phyloP scores from a whole-genome alignment of 2,329 filamentous ascomycete genomes.

The Gnomoniopsis sp. region DNA sequence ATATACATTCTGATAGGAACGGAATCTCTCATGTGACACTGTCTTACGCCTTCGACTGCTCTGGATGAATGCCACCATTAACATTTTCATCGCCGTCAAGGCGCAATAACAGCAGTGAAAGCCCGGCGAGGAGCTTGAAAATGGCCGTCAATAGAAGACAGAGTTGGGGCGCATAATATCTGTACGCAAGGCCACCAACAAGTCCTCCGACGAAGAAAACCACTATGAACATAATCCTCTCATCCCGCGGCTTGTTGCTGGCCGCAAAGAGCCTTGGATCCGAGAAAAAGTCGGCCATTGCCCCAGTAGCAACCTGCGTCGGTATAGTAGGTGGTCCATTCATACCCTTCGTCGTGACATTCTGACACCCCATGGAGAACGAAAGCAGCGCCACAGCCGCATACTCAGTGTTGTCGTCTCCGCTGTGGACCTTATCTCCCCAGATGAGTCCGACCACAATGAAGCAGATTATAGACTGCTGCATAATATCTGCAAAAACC shows the following conservation, averaged over 20 bases:
- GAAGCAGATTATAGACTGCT: conserved; percentile 1
- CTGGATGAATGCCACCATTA: background rate
- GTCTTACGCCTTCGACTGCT: background rate
- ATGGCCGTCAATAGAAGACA: conserved; percentile 5
- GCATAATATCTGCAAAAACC: conserved; percentile 3
- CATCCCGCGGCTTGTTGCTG: background rate
- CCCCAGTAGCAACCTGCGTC: conserved; percentile 7
- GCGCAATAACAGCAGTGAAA: background rate
- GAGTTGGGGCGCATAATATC: conserved; percentile 1
- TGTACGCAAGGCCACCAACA: conserved; percentile 1
- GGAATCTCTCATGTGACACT: background rate
- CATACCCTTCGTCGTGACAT: conserved; percentile 11
- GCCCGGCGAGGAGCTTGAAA: conserved; percentile 1
- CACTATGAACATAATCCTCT: background rate
- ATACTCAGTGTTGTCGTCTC: background rate
- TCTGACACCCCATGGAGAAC: conserved; percentile 10
- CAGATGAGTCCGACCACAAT: conserved; percentile 3
- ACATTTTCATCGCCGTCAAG: background rate
- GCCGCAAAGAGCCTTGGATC: background rate
- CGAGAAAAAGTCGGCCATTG: conserved; percentile 8
- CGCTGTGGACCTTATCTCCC: background rate
- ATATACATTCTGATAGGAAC: no score
- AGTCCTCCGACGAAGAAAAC: conserved; percentile 1
- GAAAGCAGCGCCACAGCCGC: conserved; percentile 5
- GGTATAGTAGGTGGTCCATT: conserved; percentile 9